A percentile compares a stretch with the other conserved stretches of the same genome.
phyloP scores from a whole-genome alignment of 352 stramenopile species.

The Globisporangium camurandrum region DNA sequence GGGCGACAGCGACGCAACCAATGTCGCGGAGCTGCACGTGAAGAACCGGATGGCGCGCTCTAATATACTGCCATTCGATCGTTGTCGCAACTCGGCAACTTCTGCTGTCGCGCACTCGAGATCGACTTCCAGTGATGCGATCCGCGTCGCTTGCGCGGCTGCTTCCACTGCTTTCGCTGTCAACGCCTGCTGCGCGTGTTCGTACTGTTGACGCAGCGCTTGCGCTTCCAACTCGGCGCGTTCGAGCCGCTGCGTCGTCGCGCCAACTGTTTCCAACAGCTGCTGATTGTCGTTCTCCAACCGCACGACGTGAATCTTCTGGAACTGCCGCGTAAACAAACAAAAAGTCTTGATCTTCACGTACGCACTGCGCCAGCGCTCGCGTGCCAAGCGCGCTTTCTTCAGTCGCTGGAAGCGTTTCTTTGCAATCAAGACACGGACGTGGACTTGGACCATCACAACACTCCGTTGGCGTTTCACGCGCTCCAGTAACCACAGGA shows the following conservation, averaged over 20 bases:
- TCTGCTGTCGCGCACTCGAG: conserved; percentile 44
- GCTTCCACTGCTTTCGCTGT: conserved; percentile 43
- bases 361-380: conserved; percentile 56
- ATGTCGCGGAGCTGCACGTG: conserved; percentile 62
- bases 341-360: conserved; percentile 50
- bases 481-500: conserved; percentile 69
- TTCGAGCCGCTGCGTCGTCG: conserved; percentile 31
- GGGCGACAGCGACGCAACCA: conserved; percentile 34
- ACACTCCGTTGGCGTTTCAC: conserved; percentile 58
- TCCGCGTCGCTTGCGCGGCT: conserved; percentile 50
- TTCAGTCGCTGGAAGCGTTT: conserved; percentile 56
- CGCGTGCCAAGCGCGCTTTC: conserved; percentile 51
- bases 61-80: conserved; percentile 26
- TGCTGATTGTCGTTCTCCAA: conserved; percentile 61
- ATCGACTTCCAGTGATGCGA: conserved; percentile 49
- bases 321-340: conserved; percentile 51
- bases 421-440: conserved; percentile 58
- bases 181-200: conserved; percentile 45
- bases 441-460: conserved; percentile 57
- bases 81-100: conserved; percentile 40
- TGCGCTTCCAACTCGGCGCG: conserved; percentile 38
- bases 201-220: conserved; percentile 36
- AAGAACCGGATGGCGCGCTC: conserved; percentile 83
- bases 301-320: conserved; percentile 59
- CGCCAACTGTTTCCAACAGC: conserved; percentile 30